Conservation (phyloP, 1,139 yeast species). For the Arxiozyma telluris region DNA sequence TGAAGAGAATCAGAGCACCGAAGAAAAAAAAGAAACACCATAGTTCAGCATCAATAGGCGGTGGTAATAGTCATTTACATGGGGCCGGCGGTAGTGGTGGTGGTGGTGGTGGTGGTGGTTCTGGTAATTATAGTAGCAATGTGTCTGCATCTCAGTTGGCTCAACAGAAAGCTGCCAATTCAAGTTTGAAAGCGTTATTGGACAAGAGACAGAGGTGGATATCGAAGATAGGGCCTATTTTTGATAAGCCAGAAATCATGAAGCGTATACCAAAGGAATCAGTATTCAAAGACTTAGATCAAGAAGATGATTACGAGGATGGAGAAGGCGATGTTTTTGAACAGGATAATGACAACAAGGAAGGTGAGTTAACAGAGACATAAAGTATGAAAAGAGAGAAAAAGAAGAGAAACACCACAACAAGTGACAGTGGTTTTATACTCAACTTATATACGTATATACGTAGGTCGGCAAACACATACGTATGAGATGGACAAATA, state of each 20-base stretch:
- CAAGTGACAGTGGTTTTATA: not conserved
- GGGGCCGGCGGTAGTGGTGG: constrained; percentile 3
- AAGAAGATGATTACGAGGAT: constrained; percentile 37
- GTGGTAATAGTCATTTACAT: not conserved
- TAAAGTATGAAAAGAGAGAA: not conserved
- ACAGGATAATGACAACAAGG: constrained; percentile 10
- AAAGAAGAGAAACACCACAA: not conserved
- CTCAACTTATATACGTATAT: too few relatives aligned
- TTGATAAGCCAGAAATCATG: constrained; percentile 60
- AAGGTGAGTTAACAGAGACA: constrained; percentile 15
- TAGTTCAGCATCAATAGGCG: constrained; percentile 3
- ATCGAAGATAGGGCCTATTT: constrained; percentile 76
- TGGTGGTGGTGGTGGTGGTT: constrained; percentile 14
- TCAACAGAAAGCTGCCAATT: constrained; percentile 51
- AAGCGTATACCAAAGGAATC: constrained; percentile 63
- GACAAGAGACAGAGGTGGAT: constrained; percentile 90
- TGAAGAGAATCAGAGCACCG: constrained; percentile 75
- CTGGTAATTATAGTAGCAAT: constrained; percentile 12
- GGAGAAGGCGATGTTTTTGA: constrained; percentile 20
- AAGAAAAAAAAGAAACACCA: constrained; percentile 65
- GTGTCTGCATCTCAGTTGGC: constrained; percentile 33
- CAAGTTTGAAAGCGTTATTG: constrained; percentile 66
- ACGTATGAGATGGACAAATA: too few relatives aligned
- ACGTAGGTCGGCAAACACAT: not conserved
- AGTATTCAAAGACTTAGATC: constrained; percentile 50